Evolutionary conservation across 192 early-diverging fungal species (phyloP), one percentile per base, ranked within the genome.

Genomic region (Geranomyces variabilis): DNA sequence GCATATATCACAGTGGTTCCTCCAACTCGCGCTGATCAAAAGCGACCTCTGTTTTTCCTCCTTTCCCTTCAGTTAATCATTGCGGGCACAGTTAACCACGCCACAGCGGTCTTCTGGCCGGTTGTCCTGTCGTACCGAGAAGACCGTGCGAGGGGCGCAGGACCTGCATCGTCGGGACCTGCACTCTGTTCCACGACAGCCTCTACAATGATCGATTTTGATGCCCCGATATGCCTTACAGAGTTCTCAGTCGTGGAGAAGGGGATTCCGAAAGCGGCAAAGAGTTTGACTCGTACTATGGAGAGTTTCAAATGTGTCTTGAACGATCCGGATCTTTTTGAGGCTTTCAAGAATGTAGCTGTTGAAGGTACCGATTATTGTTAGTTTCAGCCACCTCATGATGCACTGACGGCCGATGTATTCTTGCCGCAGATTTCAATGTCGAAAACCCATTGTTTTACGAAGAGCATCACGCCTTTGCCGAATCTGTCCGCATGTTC

Each of bases 241-340:
- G 51, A 53, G 7, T 53, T 53, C 24, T n/a, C 51, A 15, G n/a
- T 26, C 4, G n/a, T 53, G 36, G 36, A 41, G 36, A 41, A 41
- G 51, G 19, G n/a, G 3, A 26, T 53, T 53, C 51, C 24, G 2
- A 3, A 3, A 17, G 7, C 51, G n/a, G 24, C 51, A 17, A 30
- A 43, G 43, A n/a, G 21, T 6, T 24, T 66, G 10, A 47, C 43
- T 12, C 45, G 30, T 7, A 66, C 30, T 15, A 66, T 66, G 64
- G 64, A 66, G 43, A 46, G 43, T 44, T 66, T 66, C 46, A 30
- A 47, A 24, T 21, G 45, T 26, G 64, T 66, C 29, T 47, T 66
- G 64, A 21, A 66, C 34, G 43, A 41, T 21, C 34, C 34, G n/a
- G 4, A 21, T 21, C 43, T 66, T 30, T 66, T 66, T 47, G 64